Percentiles rank a stretch among this genome's conserved stretches.
Evolutionary conservation across 106 monocot genomes (phyloP).

Genomic region (Dendrobium officinale): DNA sequence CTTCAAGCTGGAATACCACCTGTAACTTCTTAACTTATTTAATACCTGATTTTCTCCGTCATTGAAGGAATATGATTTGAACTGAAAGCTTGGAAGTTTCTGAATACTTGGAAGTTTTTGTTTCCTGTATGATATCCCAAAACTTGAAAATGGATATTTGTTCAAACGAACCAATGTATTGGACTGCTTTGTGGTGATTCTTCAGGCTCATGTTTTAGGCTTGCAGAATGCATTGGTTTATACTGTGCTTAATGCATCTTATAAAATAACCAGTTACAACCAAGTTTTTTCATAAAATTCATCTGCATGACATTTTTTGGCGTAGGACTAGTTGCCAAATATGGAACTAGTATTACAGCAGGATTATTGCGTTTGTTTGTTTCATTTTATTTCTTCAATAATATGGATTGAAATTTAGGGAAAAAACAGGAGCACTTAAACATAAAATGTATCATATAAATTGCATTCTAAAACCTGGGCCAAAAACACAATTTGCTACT

Average conservation of each 20-base stretch:
- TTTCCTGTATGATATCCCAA: background rate
- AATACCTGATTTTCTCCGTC: background rate
- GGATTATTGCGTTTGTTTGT: background rate
- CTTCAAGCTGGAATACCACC: conserved; percentile 93
- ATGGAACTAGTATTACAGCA: background rate
- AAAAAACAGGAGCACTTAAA: too few relatives aligned
- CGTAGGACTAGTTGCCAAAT: background rate
- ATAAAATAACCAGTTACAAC: background rate
- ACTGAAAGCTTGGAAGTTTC: background rate
- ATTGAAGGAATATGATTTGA: background rate
- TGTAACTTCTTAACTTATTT: conserved; percentile 35
- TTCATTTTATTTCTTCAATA: too few relatives aligned
- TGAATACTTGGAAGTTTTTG: background rate
- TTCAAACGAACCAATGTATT: background rate
- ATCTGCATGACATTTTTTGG: background rate
- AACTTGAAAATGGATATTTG: background rate
- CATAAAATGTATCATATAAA: too few relatives aligned
- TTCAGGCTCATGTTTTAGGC: background rate
- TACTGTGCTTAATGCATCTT: background rate
- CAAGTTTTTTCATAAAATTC: background rate
- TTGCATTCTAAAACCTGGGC: too few relatives aligned
- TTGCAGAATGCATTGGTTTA: background rate
- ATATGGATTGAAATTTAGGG: too few relatives aligned
- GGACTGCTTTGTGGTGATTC: background rate
- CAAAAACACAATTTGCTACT: too few relatives aligned